These are phyloP conservation scores for Coleophoma crateriformis DNA, from an alignment of 2,329 filamentous ascomycete genomes.

Conservation along the genomic window DNA sequence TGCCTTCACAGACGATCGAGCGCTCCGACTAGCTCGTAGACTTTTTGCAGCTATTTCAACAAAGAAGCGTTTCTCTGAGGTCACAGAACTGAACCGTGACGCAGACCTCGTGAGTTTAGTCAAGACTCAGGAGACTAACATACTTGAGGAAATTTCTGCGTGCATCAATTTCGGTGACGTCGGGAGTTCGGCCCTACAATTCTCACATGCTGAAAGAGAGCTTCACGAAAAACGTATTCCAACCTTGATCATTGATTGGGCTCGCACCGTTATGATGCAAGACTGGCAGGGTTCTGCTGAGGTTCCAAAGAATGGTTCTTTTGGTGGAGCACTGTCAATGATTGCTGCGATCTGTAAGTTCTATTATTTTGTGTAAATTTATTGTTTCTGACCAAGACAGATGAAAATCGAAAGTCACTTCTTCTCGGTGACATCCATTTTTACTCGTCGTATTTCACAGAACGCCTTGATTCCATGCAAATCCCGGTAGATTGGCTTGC, in stretches of 20 bases:
- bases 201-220: conserved; percentile 43
- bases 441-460: conserved; percentile 68
- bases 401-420: conserved; percentile 57
- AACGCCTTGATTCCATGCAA: conserved; percentile 68
- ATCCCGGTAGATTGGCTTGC: conserved; percentile 69
- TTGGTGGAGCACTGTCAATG: conserved; percentile 72
- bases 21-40: conserved; percentile 51
- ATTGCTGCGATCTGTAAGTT: conserved; percentile 66
- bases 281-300: conserved; percentile 76
- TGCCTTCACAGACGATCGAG: conserved; percentile 54
- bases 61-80: conserved; percentile 22
- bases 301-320: conserved; percentile 63
- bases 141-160: conserved; percentile 36
- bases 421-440: conserved; percentile 67
- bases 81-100: conserved; percentile 20
- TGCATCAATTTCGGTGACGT: conserved; percentile 26
- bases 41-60: conserved; percentile 48
- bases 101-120: conserved; percentile 11
- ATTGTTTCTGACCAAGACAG: conserved; percentile 29
- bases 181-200: conserved; percentile 33
- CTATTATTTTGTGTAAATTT: background rate
- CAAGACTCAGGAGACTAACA: conserved; percentile 15
- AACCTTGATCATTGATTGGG: conserved; percentile 62
- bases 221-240: conserved; percentile 52
- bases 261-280: conserved; percentile 66